Conservation (phyloP, 1,284 basidiomycete genomes). For the Malassezia equina region DNA sequence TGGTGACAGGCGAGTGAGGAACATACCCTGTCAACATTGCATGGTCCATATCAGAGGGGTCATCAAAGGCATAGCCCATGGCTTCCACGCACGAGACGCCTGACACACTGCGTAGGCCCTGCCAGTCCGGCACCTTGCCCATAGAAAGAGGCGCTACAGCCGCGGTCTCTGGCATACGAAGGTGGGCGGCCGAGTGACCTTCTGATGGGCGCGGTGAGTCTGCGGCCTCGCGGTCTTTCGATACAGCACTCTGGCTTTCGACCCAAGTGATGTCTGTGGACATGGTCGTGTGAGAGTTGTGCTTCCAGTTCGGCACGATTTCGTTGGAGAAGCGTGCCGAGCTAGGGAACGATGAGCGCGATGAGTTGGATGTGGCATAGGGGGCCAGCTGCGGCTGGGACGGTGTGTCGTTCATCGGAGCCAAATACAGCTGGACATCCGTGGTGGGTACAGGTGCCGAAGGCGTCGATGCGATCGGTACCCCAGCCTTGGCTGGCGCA, state of each 20-base stretch:
- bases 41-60: background rate
- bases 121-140: background rate
- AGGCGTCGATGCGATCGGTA: background rate
- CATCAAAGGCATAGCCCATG: slow-evolving; percentile 1
- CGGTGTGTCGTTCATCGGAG: background rate
- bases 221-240: background rate
- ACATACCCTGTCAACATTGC: background rate
- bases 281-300: slow-evolving; percentile 1
- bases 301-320: slow-evolving; percentile 9
- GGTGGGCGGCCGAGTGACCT: background rate
- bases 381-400: background rate
- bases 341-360: slow-evolving; percentile 14
- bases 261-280: slow-evolving; percentile 14
- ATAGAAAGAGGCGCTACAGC: background rate
- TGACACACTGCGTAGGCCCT: background rate
- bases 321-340: slow-evolving; percentile 7
- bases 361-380: slow-evolving; percentile 8
- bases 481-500: background rate
- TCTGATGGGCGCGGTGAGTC: background rate
- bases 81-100: background rate
- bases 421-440: slow-evolving; percentile 1
- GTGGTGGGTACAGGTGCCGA: background rate
- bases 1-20: background rate
- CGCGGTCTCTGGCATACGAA: background rate
- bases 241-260: background rate